Percentiles rank a stretch among this genome's conserved stretches.
Conservation (phyloP, 2,329 filamentous ascomycete genomes). For the Clonostachys chloroleuca region DNA sequence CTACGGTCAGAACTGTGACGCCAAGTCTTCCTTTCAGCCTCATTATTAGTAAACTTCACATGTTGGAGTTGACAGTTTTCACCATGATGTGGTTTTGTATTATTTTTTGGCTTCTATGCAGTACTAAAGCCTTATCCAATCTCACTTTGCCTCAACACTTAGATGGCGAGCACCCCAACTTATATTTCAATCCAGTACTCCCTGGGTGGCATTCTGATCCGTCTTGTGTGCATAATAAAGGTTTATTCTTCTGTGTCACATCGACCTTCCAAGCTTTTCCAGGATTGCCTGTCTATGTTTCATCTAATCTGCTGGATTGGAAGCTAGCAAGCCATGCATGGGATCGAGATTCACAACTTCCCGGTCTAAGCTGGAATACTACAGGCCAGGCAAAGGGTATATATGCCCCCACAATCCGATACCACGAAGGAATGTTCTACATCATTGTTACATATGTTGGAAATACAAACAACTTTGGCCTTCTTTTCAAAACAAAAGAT, state of each 20-base stretch:
- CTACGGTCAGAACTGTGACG: no score
- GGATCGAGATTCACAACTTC: slow-evolving; percentile 32
- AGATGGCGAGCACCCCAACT: no score
- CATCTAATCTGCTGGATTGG: slow-evolving; percentile 43
- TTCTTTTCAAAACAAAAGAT: slow-evolving; percentile 33
- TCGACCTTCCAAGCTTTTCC: slow-evolving; percentile 49
- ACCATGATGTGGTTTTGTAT: no score
- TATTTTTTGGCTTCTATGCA: no score
- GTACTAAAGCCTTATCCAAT: no score
- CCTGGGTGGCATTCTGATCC: slow-evolving; percentile 47
- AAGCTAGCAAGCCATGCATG: slow-evolving; percentile 21
- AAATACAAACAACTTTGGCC: slow-evolving; percentile 6
- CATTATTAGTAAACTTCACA: no score
- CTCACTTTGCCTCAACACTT: no score
- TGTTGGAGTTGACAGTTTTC: no score
- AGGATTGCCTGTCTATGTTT: slow-evolving; percentile 46
- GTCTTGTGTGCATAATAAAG: slow-evolving; percentile 32
- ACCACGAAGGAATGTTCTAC: slow-evolving; percentile 21
- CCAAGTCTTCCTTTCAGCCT: no score
- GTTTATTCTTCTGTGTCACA: slow-evolving; percentile 44
- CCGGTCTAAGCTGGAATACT: slow-evolving; percentile 14
- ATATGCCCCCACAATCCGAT: slow-evolving; percentile 42
- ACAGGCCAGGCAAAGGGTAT: slow-evolving; percentile 20
- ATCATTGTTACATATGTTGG: background rate
- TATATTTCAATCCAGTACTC: slow-evolving; percentile 35